Base-by-base conservation (phyloP, 768 basidiomycete genomes). In the Flagelloscypha sp. region DNA sequence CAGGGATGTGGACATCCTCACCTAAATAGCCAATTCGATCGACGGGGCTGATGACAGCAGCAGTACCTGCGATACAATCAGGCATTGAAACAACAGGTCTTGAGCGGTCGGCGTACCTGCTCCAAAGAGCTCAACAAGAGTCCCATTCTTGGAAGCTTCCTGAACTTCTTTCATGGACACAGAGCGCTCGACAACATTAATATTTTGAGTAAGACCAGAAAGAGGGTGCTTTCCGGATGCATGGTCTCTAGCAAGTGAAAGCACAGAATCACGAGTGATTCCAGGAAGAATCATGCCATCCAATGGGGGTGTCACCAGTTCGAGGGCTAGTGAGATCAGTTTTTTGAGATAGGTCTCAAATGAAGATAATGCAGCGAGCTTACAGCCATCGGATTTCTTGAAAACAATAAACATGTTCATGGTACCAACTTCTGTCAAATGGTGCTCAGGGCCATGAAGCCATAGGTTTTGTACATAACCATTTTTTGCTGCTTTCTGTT, bases 271-370 rank as follows among this genome's bases (percentile, higher is more conserved):
- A 43, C 93, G 79, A 6, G 92, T 95, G 17, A 97, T 77, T 29
- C 93, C 89, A 2, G 92, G 90, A 2, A 98, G 74, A 49, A 97
- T 88, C 59, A 87, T 83, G 33, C 92, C 90, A 53, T 85, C 88
- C 41, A 95, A 62, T 10, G 88, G 84, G 2, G 93, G 86, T 1
- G 94, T 95, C 43, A 88, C 67, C 35, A 95, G 68, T 54, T 97
- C 89, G 40, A 76, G 55, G n/a, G 64, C 81, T 85, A 46, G 24
- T 24, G 7, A 22, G 13, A 4, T 48, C 54, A 46, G 76, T 75
- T 5, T 56, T 62, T 28, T 62, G 57, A 6, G 72, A 70, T 31
- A 78, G 64, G 24, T 57, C 48, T 21, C 9, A 21, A 22, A 65
- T 50, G 31, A 66, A 58, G 22, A 53, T 21, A 42, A 24, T 15